phyloP scores from a whole-genome alignment of 2,329 filamentous ascomycete species.

The Fusarium nelsonii region DNA sequence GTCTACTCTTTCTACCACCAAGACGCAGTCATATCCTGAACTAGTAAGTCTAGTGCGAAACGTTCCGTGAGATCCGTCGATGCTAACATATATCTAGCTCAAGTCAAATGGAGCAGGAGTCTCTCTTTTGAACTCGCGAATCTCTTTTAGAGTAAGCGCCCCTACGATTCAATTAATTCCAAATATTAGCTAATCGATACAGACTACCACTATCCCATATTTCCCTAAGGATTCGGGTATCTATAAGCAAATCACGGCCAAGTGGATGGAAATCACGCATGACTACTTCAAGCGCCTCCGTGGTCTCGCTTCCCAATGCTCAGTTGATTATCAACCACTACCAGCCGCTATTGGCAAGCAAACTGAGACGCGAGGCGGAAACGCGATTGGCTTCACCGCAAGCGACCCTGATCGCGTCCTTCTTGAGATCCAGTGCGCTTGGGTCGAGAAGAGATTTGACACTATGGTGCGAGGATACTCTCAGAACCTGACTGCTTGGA shows the following conservation, averaged over 20 bases:
- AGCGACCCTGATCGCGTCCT: conserved; percentile 1
- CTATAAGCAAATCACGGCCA: conserved; percentile 16
- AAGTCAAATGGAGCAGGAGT: conserved; percentile 19
- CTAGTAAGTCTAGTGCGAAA: neutral
- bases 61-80: accelerated
- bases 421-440: conserved; percentile 27
- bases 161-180: accelerated
- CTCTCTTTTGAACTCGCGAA: conserved; percentile 20
- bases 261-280: conserved; percentile 1
- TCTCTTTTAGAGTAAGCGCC: conserved; percentile 21
- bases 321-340: conserved; percentile 29
- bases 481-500: conserved; percentile 10
- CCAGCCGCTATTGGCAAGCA: conserved; percentile 12
- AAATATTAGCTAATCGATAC: neutral
- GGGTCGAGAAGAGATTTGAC: conserved; percentile 11
- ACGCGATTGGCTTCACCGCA: conserved; percentile 15
- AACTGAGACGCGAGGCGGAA: conserved; percentile 12
- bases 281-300: conserved; percentile 12
- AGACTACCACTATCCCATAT: conserved; percentile 25
- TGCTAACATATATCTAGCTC: neutral
- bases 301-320: conserved; percentile 23
- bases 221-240: neutral
- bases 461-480: conserved; percentile 11
- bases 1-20: neutral
- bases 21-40: conserved; percentile 8